phyloP scores from a whole-genome alignment of 129 eudicot genomes.

The Centrapalus pauciflorus region DNA sequence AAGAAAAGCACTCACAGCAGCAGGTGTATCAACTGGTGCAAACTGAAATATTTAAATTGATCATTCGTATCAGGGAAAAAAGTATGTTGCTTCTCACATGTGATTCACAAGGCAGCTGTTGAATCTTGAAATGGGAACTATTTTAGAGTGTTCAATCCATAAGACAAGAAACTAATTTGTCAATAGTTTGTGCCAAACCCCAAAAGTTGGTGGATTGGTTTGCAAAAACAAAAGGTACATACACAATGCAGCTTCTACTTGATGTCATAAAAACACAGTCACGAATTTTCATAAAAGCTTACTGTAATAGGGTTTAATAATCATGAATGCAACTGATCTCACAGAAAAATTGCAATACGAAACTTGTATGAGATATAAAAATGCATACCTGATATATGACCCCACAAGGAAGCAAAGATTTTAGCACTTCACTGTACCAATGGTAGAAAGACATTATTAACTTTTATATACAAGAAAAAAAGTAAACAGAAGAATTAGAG shows the following conservation, averaged over 20 bases:
- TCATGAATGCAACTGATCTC: conserved; percentile 3
- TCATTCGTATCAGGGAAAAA: neutral
- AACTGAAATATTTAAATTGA: conserved; percentile 47
- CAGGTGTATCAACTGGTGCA: conserved; percentile 91
- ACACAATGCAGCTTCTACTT: neutral
- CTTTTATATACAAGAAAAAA: neutral
- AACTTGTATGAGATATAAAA: neutral
- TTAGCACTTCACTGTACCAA: conserved; percentile 68
- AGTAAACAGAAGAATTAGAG: neutral
- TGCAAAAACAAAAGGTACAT: neutral
- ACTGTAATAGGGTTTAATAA: neutral
- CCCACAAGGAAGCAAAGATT: conserved; percentile 55
- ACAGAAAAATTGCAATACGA: neutral
- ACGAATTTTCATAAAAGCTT: neutral
- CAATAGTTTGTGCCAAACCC: neutral
- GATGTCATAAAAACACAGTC: neutral
- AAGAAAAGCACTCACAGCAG: conserved; percentile 74
- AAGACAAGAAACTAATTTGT: too few species aligned
- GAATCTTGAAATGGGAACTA: too few species aligned
- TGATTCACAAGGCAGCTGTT: too few species aligned
- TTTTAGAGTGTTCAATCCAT: too few species aligned
- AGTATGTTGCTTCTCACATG: too few species aligned
- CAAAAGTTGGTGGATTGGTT: neutral
- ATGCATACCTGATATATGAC: conserved; percentile 73
- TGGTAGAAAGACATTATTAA: neutral